Evolutionary conservation across 2,329 filamentous ascomycete genomes (phyloP).

Genomic region (Trichothecium sympodiale): DNA sequence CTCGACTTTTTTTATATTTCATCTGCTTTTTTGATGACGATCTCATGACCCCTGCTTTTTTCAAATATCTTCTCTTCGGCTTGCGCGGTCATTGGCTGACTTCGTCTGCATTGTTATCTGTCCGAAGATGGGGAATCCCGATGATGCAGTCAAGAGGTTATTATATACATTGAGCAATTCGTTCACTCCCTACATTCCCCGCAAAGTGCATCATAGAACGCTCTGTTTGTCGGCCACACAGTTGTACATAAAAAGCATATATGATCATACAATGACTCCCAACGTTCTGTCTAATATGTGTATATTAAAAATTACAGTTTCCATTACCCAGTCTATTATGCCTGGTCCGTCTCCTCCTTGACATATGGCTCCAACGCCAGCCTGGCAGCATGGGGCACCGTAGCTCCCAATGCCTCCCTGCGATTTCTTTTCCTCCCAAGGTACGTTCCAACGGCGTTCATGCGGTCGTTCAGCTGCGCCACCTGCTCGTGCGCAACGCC

Average conservation of each 20-base stretch:
- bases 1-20: no score
- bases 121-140: no score
- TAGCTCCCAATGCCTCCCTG: slow-evolving; percentile 29
- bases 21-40: no score
- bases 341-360: slow-evolving; percentile 16
- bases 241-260: background rate
- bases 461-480: slow-evolving; percentile 41
- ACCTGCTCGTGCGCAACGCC: slow-evolving; percentile 32
- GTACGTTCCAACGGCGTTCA: slow-evolving; percentile 27
- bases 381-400: slow-evolving; percentile 24
- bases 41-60: no score
- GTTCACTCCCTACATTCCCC: no score
- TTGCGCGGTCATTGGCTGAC: no score
- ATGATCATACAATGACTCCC: background rate
- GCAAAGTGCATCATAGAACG: no score
- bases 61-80: no score
- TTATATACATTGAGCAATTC: no score
- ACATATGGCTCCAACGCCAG: slow-evolving; percentile 25
- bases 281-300: background rate
- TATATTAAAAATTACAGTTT: background rate
- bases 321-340: background rate
- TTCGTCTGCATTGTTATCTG: no score
- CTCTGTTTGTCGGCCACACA: background rate
- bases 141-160: no score
- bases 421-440: slow-evolving; percentile 30